Evolutionary conservation across 1,139 yeast genomes (phyloP).

Genomic region (Suhomyces bokatorum): DNA sequence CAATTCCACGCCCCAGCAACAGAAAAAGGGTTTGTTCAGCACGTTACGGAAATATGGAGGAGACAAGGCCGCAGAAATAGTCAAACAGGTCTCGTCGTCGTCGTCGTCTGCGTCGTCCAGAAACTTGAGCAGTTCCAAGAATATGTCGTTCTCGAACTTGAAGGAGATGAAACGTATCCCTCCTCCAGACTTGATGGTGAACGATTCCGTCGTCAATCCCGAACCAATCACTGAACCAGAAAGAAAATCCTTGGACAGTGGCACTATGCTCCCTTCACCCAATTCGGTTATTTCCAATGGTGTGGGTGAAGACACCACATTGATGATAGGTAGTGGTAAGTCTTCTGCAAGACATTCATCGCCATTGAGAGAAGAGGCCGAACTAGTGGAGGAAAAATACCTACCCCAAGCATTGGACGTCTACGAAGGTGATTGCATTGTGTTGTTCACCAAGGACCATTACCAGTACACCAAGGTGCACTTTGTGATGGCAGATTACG

Average conservation of each 20-base stretch:
- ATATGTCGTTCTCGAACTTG: constrained; percentile 1
- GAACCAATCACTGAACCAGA: constrained; percentile 1
- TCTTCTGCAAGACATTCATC: background rate
- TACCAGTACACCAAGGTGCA: constrained; percentile 48
- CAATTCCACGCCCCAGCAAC: background rate
- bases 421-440: constrained; percentile 12
- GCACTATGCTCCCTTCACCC: background rate
- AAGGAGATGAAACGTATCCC: background rate
- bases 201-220: background rate
- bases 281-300: constrained; percentile 3
- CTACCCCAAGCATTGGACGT: constrained; percentile 25
- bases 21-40: constrained; percentile 39
- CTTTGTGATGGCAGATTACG: constrained; percentile 21
- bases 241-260: constrained; percentile 2
- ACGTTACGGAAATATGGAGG: constrained; percentile 46
- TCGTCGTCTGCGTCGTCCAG: constrained; percentile 7
- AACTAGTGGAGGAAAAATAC: constrained; percentile 26
- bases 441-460: constrained; percentile 65
- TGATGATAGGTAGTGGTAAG: background rate
- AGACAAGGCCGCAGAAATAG: constrained; percentile 41
- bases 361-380: constrained; percentile 1
- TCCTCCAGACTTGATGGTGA: constrained; percentile 1
- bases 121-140: constrained; percentile 4
- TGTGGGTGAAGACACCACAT: constrained; percentile 3
- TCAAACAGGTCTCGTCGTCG: constrained; percentile 29